These are phyloP conservation scores for Penicillium parvum DNA, from an alignment of 495 filamentous ascomycete species.

Conservation along the genomic window DNA sequence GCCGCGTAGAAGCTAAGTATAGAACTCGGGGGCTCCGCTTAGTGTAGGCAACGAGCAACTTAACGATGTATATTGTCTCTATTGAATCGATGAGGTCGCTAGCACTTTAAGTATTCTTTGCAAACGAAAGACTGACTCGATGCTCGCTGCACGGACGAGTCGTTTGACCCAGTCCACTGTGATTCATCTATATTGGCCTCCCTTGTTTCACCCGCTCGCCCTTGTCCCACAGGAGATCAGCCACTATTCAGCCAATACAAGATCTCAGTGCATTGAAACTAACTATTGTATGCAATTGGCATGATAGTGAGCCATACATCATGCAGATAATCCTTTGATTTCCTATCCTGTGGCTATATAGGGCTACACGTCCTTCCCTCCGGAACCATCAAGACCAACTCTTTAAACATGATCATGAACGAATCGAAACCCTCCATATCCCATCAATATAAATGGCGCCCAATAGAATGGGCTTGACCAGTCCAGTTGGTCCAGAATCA, in stretches of 20 bases:
- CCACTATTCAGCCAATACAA: conserved; percentile 1
- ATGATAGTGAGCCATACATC: too few relatives aligned
- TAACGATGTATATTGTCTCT: too few relatives aligned
- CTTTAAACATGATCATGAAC: conserved; percentile 17
- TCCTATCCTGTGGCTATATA: background rate
- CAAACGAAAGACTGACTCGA: background rate
- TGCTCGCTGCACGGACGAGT: conserved; percentile 7
- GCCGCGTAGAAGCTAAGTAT: conserved; percentile 1
- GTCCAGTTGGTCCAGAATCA: conserved; percentile 23
- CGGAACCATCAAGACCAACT: too few relatives aligned
- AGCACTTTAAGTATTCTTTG: background rate
- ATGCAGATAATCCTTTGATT: background rate
- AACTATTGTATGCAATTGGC: background rate
- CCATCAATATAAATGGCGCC: conserved; percentile 25
- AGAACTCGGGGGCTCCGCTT: background rate
- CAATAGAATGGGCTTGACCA: conserved; percentile 28
- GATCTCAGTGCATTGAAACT: too few relatives aligned
- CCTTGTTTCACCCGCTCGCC: conserved; percentile 20
- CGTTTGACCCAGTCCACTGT: conserved; percentile 19
- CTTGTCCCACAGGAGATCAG: background rate
- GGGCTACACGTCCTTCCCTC: background rate
- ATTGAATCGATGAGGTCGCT: too few relatives aligned
- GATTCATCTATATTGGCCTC: conserved; percentile 16
- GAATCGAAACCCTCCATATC: conserved; percentile 26
- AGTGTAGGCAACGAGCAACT: too few relatives aligned